Evolutionary conservation across 495 filamentous ascomycete genomes (phyloP), one percentile per base, ranked within the genome.

Genomic region (Astrothelium macrocarpum): DNA sequence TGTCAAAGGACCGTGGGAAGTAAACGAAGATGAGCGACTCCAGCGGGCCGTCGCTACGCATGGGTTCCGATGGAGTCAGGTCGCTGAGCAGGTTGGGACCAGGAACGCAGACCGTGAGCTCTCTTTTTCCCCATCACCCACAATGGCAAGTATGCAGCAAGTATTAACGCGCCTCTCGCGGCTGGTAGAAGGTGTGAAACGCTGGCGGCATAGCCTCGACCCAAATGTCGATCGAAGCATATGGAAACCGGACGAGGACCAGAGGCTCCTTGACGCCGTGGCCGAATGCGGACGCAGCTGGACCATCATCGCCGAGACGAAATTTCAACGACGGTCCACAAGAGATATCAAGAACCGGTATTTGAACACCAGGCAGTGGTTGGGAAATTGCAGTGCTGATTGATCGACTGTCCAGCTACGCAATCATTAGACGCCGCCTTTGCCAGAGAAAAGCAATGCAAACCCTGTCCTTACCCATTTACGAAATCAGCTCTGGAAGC

Each of bases 291-390:
- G 65, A 3, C 43, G 53, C 12, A 67, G 62, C 32, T 67, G 65
- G 65, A 66, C 42, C 25, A 10, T 25, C 32, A 67, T 67, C 42
- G 23, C 46, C 25, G 45, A 45, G 4, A 59, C 32, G 32, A 39
- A 62, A 34, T 67, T 67, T 53, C 64, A 64, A 18, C 31, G 36
- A 18, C 63, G 65, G 16, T 67, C 64, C 23, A 65, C 64, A 10
- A 66, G 63, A n/a, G 62, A 66, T 46, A 59, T 66, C 43, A 66
- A 66, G 42, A 66, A 66, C 49, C 62, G 64, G 64, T 66, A 65
- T 16, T 32, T 66, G 12, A 1, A 49, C 1, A 12, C n/a, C 45
- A 49, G 23, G 45, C 45, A 49, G 14, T 2, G 45, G 45, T 5
- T 49, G 23, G 45, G 45, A 20, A 0, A 16, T 20, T 20, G 16